These are phyloP conservation scores for Sextonia rubra DNA, from an alignment of 164 flowering plant species.

Conservation along the genomic window DNA sequence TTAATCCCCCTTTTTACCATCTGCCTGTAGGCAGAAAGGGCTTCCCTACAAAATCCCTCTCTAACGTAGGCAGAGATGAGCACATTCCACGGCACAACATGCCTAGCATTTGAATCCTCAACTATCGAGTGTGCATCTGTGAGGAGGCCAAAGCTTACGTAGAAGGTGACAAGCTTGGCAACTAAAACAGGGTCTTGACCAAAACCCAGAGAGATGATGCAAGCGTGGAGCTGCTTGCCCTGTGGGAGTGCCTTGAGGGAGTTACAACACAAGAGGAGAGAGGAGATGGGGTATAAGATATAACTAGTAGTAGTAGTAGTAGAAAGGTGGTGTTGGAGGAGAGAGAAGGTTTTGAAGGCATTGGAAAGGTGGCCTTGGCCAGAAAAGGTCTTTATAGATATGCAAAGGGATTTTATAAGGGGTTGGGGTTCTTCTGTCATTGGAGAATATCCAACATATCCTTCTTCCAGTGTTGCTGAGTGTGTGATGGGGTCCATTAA, in stretches of 20 bases:
- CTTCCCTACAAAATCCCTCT: slow-evolving; percentile 27
- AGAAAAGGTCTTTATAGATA: slow-evolving; percentile 13
- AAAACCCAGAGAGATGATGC: slow-evolving; percentile 31
- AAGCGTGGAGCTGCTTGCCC: slow-evolving; percentile 50
- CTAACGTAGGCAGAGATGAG: slow-evolving; percentile 42
- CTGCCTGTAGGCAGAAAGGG: slow-evolving; percentile 33
- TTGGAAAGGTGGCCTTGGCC: slow-evolving; percentile 10
- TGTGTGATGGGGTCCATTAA: not conserved
- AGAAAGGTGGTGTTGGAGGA: slow-evolving; percentile 22
- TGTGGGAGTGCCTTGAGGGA: slow-evolving; percentile 23
- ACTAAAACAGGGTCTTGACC: slow-evolving; percentile 34
- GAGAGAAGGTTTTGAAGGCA: slow-evolving; percentile 37
- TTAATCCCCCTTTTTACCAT: slow-evolving; percentile 37
- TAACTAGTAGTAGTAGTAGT: slow-evolving; percentile 9
- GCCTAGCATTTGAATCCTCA: slow-evolving; percentile 21
- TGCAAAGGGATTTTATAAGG: slow-evolving; percentile 9
- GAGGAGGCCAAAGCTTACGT: slow-evolving; percentile 26
- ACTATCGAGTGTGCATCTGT: slow-evolving; percentile 31
- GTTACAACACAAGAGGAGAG: slow-evolving; percentile 35
- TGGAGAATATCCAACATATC: not conserved
- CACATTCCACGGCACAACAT: slow-evolving; percentile 50
- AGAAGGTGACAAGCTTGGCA: slow-evolving; percentile 44
- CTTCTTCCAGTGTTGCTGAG: not conserved
- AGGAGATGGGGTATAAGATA: slow-evolving; percentile 26
- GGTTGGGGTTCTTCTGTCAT: slow-evolving; percentile 5